Percentiles rank a stretch among this genome's conserved stretches.
Conservation (phyloP, 805 yeast species). For the Wickerhamomyces mucosus region DNA sequence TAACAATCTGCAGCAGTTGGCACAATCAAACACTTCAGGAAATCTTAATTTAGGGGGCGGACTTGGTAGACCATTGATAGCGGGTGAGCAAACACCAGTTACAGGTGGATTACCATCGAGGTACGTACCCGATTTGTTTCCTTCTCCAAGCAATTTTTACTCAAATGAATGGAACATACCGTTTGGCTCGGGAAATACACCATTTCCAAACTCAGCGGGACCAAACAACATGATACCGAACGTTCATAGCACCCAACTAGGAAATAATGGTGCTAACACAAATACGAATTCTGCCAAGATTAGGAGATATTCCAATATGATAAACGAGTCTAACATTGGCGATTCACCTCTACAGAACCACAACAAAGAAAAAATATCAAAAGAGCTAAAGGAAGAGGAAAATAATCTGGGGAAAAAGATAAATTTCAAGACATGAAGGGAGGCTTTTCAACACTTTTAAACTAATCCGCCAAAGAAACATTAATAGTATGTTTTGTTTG, state of each 20-base stretch:
- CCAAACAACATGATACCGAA: constrained; percentile 15
- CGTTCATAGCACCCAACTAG: too few relatives aligned
- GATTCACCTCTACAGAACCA: constrained; percentile 3
- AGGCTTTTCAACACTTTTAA: too few relatives aligned
- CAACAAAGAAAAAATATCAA: neutral
- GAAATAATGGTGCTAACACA: neutral
- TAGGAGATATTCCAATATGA: neutral
- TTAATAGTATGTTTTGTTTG: too few relatives aligned
- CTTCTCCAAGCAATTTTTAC: constrained; percentile 73
- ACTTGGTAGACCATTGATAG: constrained; percentile 12
- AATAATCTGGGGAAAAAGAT: neutral
- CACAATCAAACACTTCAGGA: too few relatives aligned
- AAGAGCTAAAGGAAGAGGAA: neutral
- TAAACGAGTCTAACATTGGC: neutral
- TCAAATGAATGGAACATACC: constrained; percentile 48
- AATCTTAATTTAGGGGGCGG: too few relatives aligned
- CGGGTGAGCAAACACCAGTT: constrained; percentile 61
- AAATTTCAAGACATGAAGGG: too few relatives aligned
- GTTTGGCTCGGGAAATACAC: constrained; percentile 32
- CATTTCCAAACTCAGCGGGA: constrained; percentile 24
- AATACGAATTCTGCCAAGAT: neutral
- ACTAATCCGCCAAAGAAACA: too few relatives aligned
- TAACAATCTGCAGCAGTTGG: too few relatives aligned
- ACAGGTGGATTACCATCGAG: constrained; percentile 62
- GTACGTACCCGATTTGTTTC: constrained; percentile 63